Evolutionary conservation across 1,284 basidiomycete species (phyloP).

Genomic region (Heterobasidion annosum): DNA sequence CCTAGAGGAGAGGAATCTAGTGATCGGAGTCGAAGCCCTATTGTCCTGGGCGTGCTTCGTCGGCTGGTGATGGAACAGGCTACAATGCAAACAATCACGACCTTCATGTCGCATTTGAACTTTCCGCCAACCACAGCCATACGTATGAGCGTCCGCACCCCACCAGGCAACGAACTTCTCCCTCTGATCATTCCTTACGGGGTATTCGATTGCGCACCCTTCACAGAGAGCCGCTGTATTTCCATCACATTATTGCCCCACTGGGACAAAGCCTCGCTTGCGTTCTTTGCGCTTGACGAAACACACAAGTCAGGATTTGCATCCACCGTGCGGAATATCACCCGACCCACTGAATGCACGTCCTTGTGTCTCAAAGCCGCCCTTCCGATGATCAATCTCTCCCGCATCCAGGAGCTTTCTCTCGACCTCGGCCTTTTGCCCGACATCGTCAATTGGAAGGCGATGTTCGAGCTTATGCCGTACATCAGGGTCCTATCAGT

Average conservation of each 20-base stretch:
- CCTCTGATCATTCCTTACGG: background rate
- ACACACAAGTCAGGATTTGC: background rate
- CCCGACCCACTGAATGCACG: background rate
- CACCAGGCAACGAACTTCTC: background rate
- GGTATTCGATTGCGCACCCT: background rate
- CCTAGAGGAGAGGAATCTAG: background rate
- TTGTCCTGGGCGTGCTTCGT: background rate
- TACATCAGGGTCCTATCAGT: background rate
- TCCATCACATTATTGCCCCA: background rate
- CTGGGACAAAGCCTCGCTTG: background rate
- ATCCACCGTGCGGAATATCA: background rate
- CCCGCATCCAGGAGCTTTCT: background rate
- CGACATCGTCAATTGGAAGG: background rate
- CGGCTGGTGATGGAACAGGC: background rate
- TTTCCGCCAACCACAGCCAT: background rate
- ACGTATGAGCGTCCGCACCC: background rate
- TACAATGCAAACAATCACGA: background rate
- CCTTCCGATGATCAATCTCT: background rate
- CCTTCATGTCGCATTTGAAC: background rate
- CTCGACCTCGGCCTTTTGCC: background rate
- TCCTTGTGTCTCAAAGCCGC: background rate
- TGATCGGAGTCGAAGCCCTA: background rate
- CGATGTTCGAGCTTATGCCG: background rate
- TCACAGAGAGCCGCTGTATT: background rate
- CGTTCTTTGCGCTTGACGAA: background rate